These are phyloP conservation scores for Corynespora cassiicola DNA, from an alignment of 2,329 filamentous ascomycete species.

Conservation along the genomic window DNA sequence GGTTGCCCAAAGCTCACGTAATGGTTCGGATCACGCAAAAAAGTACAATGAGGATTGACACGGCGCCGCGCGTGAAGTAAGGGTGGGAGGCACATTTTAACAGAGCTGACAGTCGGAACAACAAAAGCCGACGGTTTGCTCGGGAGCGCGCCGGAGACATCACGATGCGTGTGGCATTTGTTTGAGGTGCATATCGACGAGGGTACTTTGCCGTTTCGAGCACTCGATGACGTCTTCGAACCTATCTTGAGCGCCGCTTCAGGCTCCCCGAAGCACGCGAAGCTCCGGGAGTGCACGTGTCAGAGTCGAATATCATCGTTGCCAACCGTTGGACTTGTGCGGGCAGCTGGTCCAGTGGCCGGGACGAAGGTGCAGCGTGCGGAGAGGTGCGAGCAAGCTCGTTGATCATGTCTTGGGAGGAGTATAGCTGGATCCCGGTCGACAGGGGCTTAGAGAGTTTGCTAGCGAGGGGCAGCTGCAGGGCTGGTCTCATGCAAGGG, in stretches of 20 bases:
- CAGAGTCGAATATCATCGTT: background rate
- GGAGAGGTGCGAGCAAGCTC: too few relatives aligned
- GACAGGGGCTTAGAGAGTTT: conserved; percentile 2
- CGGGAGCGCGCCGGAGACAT: conserved; percentile 22
- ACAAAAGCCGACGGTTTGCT: conserved; percentile 21
- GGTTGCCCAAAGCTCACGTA: too few relatives aligned
- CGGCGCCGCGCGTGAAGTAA: background rate
- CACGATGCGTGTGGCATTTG: conserved; percentile 32
- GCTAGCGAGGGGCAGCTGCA: conserved; percentile 7
- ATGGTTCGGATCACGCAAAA: background rate
- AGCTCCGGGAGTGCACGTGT: conserved; percentile 3
- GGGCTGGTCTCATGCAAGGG: conserved; percentile 10
- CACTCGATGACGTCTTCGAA: conserved; percentile 42
- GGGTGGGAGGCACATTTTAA: conserved; percentile 3
- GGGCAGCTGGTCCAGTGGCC: too few relatives aligned
- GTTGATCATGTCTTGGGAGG: too few relatives aligned
- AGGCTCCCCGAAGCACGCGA: too few relatives aligned
- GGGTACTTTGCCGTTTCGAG: conserved; percentile 43
- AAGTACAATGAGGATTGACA: background rate
- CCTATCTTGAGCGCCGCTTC: conserved; percentile 1
- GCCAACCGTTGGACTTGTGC: background rate
- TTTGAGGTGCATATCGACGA: conserved; percentile 37
- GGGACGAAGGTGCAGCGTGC: too few relatives aligned
- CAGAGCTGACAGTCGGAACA: conserved; percentile 12
- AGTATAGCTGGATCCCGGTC: too few relatives aligned